Conservation (phyloP, 768 basidiomycete species). For the Trichaptum fuscoviolaceum region DNA sequence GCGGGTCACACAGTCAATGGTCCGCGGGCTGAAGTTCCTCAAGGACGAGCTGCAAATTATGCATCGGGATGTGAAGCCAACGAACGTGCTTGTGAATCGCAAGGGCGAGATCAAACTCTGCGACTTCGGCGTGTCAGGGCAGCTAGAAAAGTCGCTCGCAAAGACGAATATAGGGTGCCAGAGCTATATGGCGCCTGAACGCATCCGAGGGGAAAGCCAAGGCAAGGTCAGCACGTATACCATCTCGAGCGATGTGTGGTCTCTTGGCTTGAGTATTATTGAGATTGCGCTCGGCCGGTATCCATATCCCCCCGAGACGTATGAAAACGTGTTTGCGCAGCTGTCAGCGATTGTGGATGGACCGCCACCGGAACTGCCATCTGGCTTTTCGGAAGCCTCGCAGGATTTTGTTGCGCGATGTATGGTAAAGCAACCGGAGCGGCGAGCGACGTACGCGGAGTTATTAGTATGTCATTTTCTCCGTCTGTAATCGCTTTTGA, state of each 20-base stretch:
- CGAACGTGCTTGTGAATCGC: conserved; percentile 85
- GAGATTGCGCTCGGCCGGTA: conserved; percentile 88
- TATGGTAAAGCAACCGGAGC: conserved; percentile 73
- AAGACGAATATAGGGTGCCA: conserved; percentile 99
- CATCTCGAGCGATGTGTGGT: conserved; percentile 97
- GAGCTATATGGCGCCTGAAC: conserved; percentile 99
- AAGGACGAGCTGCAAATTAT: conserved; percentile 93
- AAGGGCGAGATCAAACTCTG: conserved; percentile 91
- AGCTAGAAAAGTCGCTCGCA: conserved; percentile 92
- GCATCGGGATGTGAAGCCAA: conserved; percentile 87
- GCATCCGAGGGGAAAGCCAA: conserved; percentile 91
- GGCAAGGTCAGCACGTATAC: conserved; percentile 87
- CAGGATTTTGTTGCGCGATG: conserved; percentile 80
- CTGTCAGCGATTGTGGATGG: conserved; percentile 95
- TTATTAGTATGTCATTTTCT: conserved; percentile 50
- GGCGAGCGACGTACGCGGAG: conserved; percentile 77
- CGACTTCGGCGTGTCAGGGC: conserved; percentile 98
- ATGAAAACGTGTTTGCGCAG: conserved; percentile 95
- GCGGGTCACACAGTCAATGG: conserved; percentile 76
- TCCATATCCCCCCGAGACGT: conserved; percentile 97
- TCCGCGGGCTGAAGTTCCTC: conserved; percentile 86
- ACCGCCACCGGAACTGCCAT: conserved; percentile 82
- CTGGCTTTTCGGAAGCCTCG: conserved; percentile 60
- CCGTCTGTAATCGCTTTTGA: neutral
- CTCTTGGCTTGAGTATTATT: conserved; percentile 88